Base-by-base conservation (phyloP, 805 yeast species). In the Suhomyces xylopsoci region DNA sequence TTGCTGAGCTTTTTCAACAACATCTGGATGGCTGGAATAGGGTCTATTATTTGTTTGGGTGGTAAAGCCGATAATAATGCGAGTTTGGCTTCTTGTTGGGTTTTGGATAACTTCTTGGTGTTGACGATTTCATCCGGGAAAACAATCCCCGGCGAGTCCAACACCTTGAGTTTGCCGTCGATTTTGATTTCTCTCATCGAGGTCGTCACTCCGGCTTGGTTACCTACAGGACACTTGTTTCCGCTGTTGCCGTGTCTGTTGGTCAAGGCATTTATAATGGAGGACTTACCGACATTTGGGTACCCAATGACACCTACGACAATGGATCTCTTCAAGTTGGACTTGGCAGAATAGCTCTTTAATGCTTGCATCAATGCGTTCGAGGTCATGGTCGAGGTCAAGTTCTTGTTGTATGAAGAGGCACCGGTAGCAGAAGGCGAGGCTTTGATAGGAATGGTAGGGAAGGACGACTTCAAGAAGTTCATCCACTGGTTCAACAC, bases 71-170 rank as follows among this genome's bases (percentile, higher is more conserved):
- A 90, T 58, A 94, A 75, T 53, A 94, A 78, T 5, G 94, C 89
- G 57, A 94, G 78, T 63, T 93, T 89, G n/a, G 98, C 96, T 64
- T 87, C 88, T 67, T 86, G 90, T 58, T 86, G 88, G 22, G 74
- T 68, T 63, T 80, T 84, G 53, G 75, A 69, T 57, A 74, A 74
- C 60, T 77, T 80, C 60, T 77, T 79, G 48, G 63, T 61, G 44
- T 58, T 58, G 41, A 64, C 50, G 28, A 72, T 49, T 55, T 74
- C 81, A 58, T 82, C 87, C 48, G 98, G 98, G 83, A 94, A 93
- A 41, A 94, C 97, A 56, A 93, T 94, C 66, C 99, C 99, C 49
- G 99, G 99, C 51, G 97, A 90, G 71, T 93, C 99, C 64, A 93
- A 78, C 58, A 93, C 80, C 70, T 88, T 90, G 61, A 93, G 80